Conservation (phyloP, 192 early-diverging fungal genomes). For the Fimicolochytrium jonesii region DNA sequence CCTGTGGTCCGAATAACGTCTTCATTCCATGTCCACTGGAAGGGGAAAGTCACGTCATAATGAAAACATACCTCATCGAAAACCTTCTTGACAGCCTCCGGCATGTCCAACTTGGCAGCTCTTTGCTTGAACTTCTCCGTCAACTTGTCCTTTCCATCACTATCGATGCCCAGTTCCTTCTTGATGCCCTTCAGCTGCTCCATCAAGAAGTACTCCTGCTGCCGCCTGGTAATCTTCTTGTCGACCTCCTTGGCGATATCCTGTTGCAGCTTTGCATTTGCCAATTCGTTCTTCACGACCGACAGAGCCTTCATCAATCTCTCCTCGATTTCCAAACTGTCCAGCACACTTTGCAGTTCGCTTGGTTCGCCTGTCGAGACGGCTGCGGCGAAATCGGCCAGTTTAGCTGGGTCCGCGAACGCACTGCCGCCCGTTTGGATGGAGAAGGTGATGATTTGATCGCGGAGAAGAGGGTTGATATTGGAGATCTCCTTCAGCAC, state of each 20-base stretch:
- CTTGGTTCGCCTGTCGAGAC: slow-evolving; percentile 88
- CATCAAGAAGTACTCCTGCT: slow-evolving; percentile 99
- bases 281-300: slow-evolving; percentile 95
- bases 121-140: slow-evolving; percentile 91
- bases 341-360: slow-evolving; percentile 90
- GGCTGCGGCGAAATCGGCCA: slow-evolving; percentile 97
- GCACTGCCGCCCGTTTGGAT: slow-evolving; percentile 95
- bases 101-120: slow-evolving; percentile 81
- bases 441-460: slow-evolving; percentile 97
- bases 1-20: no score
- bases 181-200: slow-evolving; percentile 99
- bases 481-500: slow-evolving; percentile 95
- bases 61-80: slow-evolving; percentile 87
- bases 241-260: slow-evolving; percentile 98
- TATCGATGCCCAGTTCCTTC: slow-evolving; percentile 96
- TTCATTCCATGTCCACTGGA: no score
- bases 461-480: slow-evolving; percentile 92
- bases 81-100: slow-evolving; percentile 84
- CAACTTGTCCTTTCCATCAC: slow-evolving; percentile 97
- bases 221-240: slow-evolving; percentile 92
- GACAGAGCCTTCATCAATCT: slow-evolving; percentile 87
- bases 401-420: slow-evolving; percentile 88
- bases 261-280: slow-evolving; percentile 95
- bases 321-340: slow-evolving; percentile 83
- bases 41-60: slow-evolving; percentile 13